phyloP scores from a whole-genome alignment of 2,329 filamentous ascomycete species.

The Xylaria sp. region DNA sequence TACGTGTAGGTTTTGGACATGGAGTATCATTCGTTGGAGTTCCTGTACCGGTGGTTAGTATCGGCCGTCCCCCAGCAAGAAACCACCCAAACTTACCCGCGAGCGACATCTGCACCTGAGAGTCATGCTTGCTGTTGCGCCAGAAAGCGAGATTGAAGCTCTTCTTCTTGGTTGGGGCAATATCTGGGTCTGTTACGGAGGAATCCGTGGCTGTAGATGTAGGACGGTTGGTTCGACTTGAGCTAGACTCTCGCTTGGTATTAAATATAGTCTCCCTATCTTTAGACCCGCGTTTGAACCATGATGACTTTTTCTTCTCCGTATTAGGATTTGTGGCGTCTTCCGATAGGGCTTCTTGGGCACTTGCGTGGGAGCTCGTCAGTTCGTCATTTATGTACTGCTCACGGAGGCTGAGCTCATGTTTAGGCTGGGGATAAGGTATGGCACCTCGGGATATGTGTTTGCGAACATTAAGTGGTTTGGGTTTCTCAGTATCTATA shows the following conservation, averaged over 20 bases:
- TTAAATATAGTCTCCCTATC: slow-evolving; percentile 44
- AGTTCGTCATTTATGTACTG: slow-evolving; percentile 43
- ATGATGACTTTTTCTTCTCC: slow-evolving; percentile 59
- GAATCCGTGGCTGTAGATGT: slow-evolving; percentile 41
- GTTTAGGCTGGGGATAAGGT: slow-evolving; percentile 23
- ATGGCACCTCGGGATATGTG: slow-evolving; percentile 43
- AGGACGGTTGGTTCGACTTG: slow-evolving; percentile 34
- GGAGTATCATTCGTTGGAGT: slow-evolving; percentile 48
- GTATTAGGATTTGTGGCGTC: slow-evolving; percentile 42
- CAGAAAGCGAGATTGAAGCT: slow-evolving; percentile 65
- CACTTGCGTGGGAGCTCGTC: slow-evolving; percentile 28
- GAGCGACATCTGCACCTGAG: slow-evolving; percentile 55
- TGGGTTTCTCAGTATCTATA: slow-evolving; percentile 49
- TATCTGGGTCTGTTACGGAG: slow-evolving; percentile 37
- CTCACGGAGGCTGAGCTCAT: slow-evolving; percentile 43
- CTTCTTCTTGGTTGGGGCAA: slow-evolving; percentile 56
- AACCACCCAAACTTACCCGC: slow-evolving; percentile 52
- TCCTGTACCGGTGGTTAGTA: slow-evolving; percentile 44
- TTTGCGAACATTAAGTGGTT: slow-evolving; percentile 57
- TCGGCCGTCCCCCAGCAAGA: not conserved
- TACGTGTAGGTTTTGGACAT: slow-evolving; percentile 41
- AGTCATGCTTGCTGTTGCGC: slow-evolving; percentile 58
- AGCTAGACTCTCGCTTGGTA: slow-evolving; percentile 29
- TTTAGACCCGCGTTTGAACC: slow-evolving; percentile 63
- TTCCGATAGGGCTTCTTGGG: slow-evolving; percentile 37